phyloP scores from a whole-genome alignment of 768 basidiomycete species.

The Daedalea quercina region DNA sequence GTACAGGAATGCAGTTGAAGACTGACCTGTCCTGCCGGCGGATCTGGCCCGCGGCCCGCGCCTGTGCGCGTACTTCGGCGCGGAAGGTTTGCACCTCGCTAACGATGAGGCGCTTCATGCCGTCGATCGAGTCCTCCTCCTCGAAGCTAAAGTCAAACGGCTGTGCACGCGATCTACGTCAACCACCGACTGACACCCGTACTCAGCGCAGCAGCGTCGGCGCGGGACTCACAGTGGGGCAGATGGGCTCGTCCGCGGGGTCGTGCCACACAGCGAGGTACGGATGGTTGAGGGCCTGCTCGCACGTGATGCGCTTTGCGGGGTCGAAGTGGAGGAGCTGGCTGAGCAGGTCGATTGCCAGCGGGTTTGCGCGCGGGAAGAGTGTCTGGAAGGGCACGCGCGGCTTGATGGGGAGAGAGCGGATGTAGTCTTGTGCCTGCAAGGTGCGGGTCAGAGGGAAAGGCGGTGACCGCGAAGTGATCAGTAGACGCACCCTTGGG shows the following conservation, averaged over 20 bases:
- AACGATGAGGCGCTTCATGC: conserved; percentile 94
- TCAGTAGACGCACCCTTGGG: conserved; percentile 66
- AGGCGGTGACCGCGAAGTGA: neutral
- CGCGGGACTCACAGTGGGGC: conserved; percentile 52
- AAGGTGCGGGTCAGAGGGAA: neutral
- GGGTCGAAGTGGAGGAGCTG: conserved; percentile 96
- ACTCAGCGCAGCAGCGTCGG: neutral
- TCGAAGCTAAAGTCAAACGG: conserved; percentile 97
- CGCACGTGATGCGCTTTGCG: conserved; percentile 91
- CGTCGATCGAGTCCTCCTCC: conserved; percentile 92
- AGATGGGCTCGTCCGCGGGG: conserved; percentile 87
- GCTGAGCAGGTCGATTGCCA: conserved; percentile 87
- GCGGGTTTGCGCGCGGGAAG: conserved; percentile 90
- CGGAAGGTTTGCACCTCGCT: conserved; percentile 90
- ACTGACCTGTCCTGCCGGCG: conserved; percentile 77
- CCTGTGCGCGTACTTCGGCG: conserved; percentile 81
- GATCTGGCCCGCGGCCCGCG: conserved; percentile 63
- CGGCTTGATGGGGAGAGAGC: conserved; percentile 95
- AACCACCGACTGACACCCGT: neutral
- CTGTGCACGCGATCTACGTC: conserved; percentile 27
- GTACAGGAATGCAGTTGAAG: too few species aligned
- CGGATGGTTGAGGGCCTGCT: conserved; percentile 91
- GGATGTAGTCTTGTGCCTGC: conserved; percentile 96
- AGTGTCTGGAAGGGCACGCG: conserved; percentile 87
- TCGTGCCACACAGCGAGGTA: conserved; percentile 98